Percentiles rank a stretch among this genome's conserved stretches.
phyloP scores from a whole-genome alignment of 1,284 basidiomycete species.

The Golubevia pallescens region DNA sequence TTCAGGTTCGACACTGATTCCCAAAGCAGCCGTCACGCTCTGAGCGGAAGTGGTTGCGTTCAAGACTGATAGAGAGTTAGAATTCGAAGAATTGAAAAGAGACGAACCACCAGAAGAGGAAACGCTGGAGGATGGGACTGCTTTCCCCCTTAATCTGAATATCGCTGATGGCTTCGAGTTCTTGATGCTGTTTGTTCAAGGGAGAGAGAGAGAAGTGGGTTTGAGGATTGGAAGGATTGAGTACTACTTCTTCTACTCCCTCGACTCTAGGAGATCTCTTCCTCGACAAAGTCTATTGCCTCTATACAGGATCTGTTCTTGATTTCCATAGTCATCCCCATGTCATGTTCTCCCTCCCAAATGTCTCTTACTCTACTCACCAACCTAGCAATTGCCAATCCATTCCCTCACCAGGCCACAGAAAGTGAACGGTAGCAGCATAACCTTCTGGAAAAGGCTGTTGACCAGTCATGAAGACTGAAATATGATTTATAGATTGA shows the following conservation, averaged over 20 bases:
- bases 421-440: conserved; percentile 53
- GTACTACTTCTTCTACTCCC: no score
- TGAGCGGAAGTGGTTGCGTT: conserved; percentile 4
- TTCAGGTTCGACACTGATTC: conserved; percentile 53
- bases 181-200: conserved; percentile 21
- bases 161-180: conserved; percentile 60
- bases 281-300: no score
- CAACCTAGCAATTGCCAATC: conserved; percentile 51
- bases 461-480: conserved; percentile 57
- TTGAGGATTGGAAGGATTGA: neutral
- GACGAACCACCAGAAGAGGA: neutral
- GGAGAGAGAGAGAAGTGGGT: neutral
- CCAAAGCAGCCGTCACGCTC: conserved; percentile 33
- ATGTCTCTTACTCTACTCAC: conserved; percentile 15
- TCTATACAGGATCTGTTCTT: no score
- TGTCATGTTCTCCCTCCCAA: no score
- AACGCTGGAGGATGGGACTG: conserved; percentile 5
- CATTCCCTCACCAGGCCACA: conserved; percentile 31
- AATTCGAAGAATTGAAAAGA: conserved; percentile 1
- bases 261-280: no score
- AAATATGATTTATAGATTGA: conserved; percentile 41
- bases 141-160: conserved; percentile 30
- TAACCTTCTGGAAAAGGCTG: conserved; percentile 54
- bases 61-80: neutral
- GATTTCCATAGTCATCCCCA: no score